Evolutionary conservation across 352 stramenopile species (phyloP).

Genomic region (Halophytophthora polymorphica): DNA sequence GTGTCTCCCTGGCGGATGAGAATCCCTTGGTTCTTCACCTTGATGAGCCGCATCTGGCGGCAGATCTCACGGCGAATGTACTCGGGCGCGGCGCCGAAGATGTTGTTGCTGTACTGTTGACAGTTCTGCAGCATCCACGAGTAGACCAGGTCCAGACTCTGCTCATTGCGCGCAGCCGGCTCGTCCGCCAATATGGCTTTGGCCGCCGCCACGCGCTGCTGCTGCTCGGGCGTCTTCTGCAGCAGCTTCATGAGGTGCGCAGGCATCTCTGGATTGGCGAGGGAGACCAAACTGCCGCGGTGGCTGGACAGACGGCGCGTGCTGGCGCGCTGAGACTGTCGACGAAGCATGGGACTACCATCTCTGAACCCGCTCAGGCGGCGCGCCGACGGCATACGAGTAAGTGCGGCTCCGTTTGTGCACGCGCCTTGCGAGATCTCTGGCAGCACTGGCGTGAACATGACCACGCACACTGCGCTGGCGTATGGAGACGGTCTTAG

Average conservation of each 20-base stretch:
- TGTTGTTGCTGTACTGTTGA: conserved; percentile 82
- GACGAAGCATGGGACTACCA: background rate
- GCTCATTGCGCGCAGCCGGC: conserved; percentile 48
- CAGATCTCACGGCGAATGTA: conserved; percentile 81
- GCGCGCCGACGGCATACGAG: conserved; percentile 23
- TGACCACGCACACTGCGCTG: no score
- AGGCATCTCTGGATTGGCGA: conserved; percentile 31
- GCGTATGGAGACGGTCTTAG: no score
- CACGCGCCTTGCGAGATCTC: conserved; percentile 17
- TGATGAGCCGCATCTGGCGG: conserved; percentile 70
- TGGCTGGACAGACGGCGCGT: conserved; percentile 5
- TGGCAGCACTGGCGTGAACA: conserved; percentile 25
- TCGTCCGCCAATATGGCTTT: conserved; percentile 57
- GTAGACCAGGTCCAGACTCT: conserved; percentile 70
- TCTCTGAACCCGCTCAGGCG: background rate
- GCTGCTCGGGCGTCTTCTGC: conserved; percentile 49
- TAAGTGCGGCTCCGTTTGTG: background rate
- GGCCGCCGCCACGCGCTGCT: conserved; percentile 42
- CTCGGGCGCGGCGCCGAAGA: conserved; percentile 68
- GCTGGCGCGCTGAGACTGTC: background rate
- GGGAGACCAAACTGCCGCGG: conserved; percentile 6
- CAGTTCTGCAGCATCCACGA: conserved; percentile 81
- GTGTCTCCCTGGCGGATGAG: conserved; percentile 73
- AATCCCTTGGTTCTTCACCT: conserved; percentile 42
- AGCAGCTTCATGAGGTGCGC: conserved; percentile 56